These are phyloP conservation scores for Epichloe bromicola DNA, from an alignment of 2,329 filamentous ascomycete genomes.

Conservation along the genomic window DNA sequence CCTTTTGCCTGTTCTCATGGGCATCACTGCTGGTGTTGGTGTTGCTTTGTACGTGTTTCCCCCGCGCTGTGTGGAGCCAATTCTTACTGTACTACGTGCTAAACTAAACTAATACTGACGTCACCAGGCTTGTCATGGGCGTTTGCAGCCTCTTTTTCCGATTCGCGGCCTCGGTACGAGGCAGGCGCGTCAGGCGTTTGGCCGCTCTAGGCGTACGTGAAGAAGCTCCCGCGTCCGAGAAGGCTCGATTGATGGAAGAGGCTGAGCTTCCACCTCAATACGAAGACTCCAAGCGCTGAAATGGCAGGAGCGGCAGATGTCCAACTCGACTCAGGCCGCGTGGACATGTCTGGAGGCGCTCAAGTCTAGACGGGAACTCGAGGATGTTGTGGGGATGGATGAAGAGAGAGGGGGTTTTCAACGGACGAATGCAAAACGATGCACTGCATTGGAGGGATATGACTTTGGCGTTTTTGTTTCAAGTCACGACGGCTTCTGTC, in stretches of 20 bases:
- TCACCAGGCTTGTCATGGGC: conserved; percentile 46
- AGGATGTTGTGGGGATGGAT: not conserved
- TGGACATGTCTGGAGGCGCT: not conserved
- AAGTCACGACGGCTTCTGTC: not conserved
- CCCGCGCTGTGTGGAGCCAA: no score
- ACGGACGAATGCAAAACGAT: not conserved
- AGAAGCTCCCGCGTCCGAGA: conserved; percentile 28
- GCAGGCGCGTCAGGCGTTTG: conserved; percentile 4
- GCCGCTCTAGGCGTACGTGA: not conserved
- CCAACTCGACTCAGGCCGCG: no score
- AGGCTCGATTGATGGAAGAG: conserved; percentile 34
- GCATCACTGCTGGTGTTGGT: conserved; percentile 53
- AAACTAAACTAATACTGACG: conserved; percentile 15
- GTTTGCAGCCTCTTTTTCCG: conserved; percentile 47
- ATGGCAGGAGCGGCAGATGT: not conserved
- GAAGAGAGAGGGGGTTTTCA: not conserved
- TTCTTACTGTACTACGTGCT: not conserved
- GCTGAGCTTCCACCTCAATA: conserved; percentile 16
- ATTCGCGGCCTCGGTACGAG: conserved; percentile 37
- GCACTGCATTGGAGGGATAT: not conserved
- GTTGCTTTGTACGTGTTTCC: conserved; percentile 44
- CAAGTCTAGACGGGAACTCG: not conserved
- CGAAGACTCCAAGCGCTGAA: conserved; percentile 13
- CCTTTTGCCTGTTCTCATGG: conserved; percentile 54
- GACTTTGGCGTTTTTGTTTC: not conserved